Base-by-base conservation (phyloP, 495 filamentous ascomycete species). In the Xylaria scruposa region DNA sequence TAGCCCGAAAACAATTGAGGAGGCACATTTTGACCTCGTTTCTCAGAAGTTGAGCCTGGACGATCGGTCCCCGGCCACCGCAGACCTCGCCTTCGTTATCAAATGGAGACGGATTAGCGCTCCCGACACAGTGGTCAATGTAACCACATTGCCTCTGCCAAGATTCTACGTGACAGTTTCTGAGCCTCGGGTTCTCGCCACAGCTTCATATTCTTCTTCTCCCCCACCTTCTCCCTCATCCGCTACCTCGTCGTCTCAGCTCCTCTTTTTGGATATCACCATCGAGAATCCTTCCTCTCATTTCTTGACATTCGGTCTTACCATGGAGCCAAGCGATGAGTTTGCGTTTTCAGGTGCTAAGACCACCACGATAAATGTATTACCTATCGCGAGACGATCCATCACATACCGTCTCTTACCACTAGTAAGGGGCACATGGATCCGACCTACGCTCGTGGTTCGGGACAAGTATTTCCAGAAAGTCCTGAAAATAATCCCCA, bases 271-370 rank as follows among this genome's bases (percentile, higher is more conserved):
- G 7, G 77, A 81, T 29, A 92, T 97, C 74, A 92, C 90, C 8
- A 87, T 98, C 72, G 96, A 99, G 78, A 99, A 99, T 78, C 92
- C 96, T 4, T 97, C 97, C 3, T 91, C 89, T 76, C 95, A 98
- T 76, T 95, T 96, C 80, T 87, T 99, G 24, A 97, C 94, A 0
- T 98, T 99, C 81, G 93, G 90, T 26, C 78, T 97, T 40, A 88
- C 88, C 12, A 97, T 99, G 94, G 97, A 99, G 73, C 90, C 94
- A 1, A 93, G 88, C 76, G 94, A 97, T 70, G 88, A 92, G 17
- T 99, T 99, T 79, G 96, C 94, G 8, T 98, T 99, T 79, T 94
- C 92, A 36, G 96, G 96, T 0, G 85, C 93, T 5, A 98, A 98
- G 83, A 87, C 91, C 59, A 89, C 88, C 7, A 90, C 89, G 3